Evolutionary conservation across 2,329 filamentous ascomycete species (phyloP).

Genomic region (Bipolaris bicolor): DNA sequence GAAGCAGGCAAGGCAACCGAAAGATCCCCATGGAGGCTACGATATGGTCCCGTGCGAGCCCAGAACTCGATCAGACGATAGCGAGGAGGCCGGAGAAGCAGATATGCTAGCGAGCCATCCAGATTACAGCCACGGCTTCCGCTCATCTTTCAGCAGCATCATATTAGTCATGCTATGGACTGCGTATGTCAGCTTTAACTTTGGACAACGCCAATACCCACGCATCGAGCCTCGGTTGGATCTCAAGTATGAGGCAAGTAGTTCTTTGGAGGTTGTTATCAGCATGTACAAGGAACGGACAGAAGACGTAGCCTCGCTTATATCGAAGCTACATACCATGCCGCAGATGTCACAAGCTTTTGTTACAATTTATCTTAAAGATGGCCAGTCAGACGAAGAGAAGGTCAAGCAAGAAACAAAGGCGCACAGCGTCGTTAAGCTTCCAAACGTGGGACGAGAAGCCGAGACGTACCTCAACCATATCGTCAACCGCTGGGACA

Average conservation of each 20-base stretch:
- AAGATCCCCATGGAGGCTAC: constrained; percentile 2
- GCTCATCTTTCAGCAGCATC: constrained; percentile 10
- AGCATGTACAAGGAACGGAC: constrained; percentile 48
- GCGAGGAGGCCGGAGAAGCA: constrained; percentile 4
- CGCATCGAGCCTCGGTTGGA: constrained; percentile 21
- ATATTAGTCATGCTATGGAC: constrained; percentile 25
- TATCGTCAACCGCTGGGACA: constrained; percentile 53
- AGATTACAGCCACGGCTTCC: constrained; percentile 2
- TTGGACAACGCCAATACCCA: constrained; percentile 17
- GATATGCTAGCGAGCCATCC: background rate
- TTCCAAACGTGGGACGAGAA: constrained; percentile 54
- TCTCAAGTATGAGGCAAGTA: constrained; percentile 25
- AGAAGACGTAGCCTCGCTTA: constrained; percentile 30
- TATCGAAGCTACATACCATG: constrained; percentile 29
- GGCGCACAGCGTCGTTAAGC: constrained; percentile 32
- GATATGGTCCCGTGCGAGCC: constrained; percentile 5
- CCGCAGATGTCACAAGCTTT: constrained; percentile 27
- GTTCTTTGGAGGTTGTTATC: constrained; percentile 43
- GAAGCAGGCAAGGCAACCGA: background rate
- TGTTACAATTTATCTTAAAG: constrained; percentile 45
- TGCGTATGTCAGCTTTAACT: constrained; percentile 27
- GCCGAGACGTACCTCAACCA: constrained; percentile 56
- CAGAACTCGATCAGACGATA: constrained; percentile 5
- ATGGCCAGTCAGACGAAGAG: constrained; percentile 27
- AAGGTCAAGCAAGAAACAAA: constrained; percentile 29